These are phyloP conservation scores for Ophiostoma piceae DNA, from an alignment of 2,329 filamentous ascomycete species.

Conservation along the genomic window DNA sequence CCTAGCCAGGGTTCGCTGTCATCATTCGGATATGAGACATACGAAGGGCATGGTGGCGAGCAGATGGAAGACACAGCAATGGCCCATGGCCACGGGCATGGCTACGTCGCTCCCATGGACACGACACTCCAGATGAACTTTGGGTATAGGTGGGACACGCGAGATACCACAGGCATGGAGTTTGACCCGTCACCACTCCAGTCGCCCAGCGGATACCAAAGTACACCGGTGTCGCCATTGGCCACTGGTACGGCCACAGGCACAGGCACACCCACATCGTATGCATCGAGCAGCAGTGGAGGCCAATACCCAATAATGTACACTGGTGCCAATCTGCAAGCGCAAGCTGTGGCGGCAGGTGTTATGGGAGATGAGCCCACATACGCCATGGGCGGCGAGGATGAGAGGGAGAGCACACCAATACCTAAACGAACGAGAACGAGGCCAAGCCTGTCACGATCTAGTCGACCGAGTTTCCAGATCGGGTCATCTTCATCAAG, in stretches of 20 bases:
- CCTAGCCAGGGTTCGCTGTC: background rate
- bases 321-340: background rate
- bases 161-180: background rate
- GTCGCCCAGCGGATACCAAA: background rate
- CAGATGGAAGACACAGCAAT: background rate
- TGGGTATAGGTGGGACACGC: conserved; percentile 16
- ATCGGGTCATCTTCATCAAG: background rate
- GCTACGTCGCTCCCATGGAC: conserved; percentile 3
- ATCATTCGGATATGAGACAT: conserved; percentile 9
- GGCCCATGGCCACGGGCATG: background rate
- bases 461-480: background rate
- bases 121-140: background rate
- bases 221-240: background rate
- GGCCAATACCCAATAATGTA: conserved; percentile 7
- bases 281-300: conserved; percentile 19
- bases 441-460: background rate
- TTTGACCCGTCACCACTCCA: background rate
- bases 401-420: background rate
- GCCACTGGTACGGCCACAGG: background rate
- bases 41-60: conserved; percentile 7
- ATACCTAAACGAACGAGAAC: conserved; percentile 11
- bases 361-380: background rate
- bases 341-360: background rate
- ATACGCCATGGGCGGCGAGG: background rate
- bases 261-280: conserved; percentile 4